Base-by-base conservation (phyloP, 1,139 yeast genomes). In the Petasospora fabianii region DNA sequence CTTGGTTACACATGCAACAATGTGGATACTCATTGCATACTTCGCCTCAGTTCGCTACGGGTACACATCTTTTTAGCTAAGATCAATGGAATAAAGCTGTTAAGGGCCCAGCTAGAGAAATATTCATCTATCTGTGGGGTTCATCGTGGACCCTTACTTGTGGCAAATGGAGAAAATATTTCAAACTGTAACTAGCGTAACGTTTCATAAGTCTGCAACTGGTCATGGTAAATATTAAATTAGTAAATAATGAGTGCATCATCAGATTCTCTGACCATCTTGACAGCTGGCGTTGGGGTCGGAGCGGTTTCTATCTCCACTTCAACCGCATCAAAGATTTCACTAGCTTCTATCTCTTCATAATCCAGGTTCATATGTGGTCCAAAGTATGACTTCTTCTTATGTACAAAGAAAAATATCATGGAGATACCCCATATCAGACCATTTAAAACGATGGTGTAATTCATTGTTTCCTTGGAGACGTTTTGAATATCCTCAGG, bases 361-460 rank as follows among this genome's bases (percentile, higher is more conserved):
- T 20, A 68, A 65, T 42, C 69, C 62, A 60, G 36, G 39, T 56
- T 58, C 4, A 59, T 55, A 31, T 54, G 63, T 17, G 82, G 83
- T 3, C 82, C 83, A 41, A 61, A 65, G 61, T 65, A 76, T 41
- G 58, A 48, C 44, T 69, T 70, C 51, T 65, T 69, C 40, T 76
- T 78, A 50, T 72, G 71, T 2, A 59, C 53, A 38, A 58, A 61
- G 53, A 69, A 75, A 51, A 73, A 75, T 3, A 64, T 40, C 41
- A 66, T 49, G 1, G 80, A 63, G 4, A 73, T 54, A 13, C 70
- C 51, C 73, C 65, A 73, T 50, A 66, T 68, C 35, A 66, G 64
- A 18, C 69, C 68, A 15, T 71, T 72, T 37, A 77, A 72, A 10
- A 77, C 81, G 47, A 72, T 69, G 2, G 82, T 75, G 51, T 77